A percentile compares a stretch with the other conserved stretches of the same genome.
These are phyloP conservation scores for Hippophae rhamnoides DNA, from an alignment of 306 rosid genomes.

Conservation along the genomic window DNA sequence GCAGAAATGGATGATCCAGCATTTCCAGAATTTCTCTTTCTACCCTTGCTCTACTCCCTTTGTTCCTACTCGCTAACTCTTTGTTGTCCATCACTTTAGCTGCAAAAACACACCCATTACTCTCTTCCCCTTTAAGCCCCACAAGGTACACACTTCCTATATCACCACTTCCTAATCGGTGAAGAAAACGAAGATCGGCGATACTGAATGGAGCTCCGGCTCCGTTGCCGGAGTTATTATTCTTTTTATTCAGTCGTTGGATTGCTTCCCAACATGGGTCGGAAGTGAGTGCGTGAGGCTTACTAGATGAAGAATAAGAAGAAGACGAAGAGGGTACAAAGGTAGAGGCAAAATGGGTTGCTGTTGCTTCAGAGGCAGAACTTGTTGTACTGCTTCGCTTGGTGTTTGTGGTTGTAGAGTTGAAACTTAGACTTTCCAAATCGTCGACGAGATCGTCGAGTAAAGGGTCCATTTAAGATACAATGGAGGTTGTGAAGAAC, in stretches of 20 bases:
- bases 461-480: conserved; percentile 11
- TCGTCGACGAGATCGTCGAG: conserved; percentile 12
- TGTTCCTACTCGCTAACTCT: conserved; percentile 29
- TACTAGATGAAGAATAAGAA: not conserved
- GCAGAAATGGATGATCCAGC: conserved; percentile 42
- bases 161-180: conserved; percentile 41
- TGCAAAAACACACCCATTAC: conserved; percentile 26
- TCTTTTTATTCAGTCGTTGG: conserved; percentile 1
- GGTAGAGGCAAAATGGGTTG: conserved; percentile 17
- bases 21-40: conserved; percentile 37
- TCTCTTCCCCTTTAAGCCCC: conserved; percentile 24
- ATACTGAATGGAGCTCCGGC: not conserved
- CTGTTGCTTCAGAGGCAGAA: conserved; percentile 6
- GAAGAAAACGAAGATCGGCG: conserved; percentile 26
- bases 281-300: conserved; percentile 17
- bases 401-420: conserved; percentile 1
- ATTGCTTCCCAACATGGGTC: conserved; percentile 29
- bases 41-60: conserved; percentile 25
- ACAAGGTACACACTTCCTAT: conserved; percentile 45
- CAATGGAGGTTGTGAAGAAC: not conserved
- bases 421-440: conserved; percentile 15
- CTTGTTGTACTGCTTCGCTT: conserved; percentile 1
- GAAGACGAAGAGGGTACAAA: conserved; percentile 3
- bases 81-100: conserved; percentile 55
- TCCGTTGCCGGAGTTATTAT: not conserved